Evolutionary conservation across 1,284 basidiomycete genomes (phyloP).

Genomic region (Marasmius sp.): DNA sequence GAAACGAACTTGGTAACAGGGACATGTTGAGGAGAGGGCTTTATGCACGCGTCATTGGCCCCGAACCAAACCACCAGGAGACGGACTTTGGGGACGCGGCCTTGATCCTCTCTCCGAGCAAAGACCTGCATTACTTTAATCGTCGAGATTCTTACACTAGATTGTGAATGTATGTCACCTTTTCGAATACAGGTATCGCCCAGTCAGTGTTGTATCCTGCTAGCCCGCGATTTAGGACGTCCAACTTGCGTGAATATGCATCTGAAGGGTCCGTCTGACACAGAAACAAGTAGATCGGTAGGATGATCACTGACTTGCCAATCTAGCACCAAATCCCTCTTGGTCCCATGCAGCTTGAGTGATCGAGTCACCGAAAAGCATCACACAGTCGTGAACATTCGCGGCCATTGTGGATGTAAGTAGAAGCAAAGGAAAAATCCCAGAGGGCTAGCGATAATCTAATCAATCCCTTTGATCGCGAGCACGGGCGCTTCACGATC

Average conservation of each 20-base stretch:
- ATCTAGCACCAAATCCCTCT: conserved; percentile 58
- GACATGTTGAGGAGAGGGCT: conserved; percentile 65
- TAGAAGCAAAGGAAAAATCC: conserved; percentile 2
- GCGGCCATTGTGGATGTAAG: conserved; percentile 47
- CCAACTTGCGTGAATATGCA: conserved; percentile 74
- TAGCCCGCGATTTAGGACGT: conserved; percentile 81
- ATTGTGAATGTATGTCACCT: conserved; percentile 42
- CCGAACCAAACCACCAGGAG: conserved; percentile 88
- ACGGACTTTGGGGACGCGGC: conserved; percentile 58
- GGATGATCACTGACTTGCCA: conserved; percentile 51
- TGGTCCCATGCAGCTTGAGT: conserved; percentile 63
- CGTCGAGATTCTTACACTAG: not conserved
- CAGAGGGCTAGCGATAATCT: not conserved
- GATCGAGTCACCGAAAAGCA: conserved; percentile 79
- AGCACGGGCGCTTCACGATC: not conserved
- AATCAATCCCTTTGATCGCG: not conserved
- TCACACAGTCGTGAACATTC: conserved; percentile 57
- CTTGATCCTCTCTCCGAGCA: conserved; percentile 49
- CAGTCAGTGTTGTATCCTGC: conserved; percentile 85
- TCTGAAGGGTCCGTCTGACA: conserved; percentile 39
- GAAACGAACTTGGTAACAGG: conserved; percentile 64
- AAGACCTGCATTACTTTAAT: too few relatives aligned
- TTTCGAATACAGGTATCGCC: conserved; percentile 76
- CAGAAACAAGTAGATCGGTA: not conserved
- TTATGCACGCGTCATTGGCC: conserved; percentile 77